A percentile compares a stretch with the other conserved stretches of the same genome.
phyloP scores from a whole-genome alignment of 2,329 filamentous ascomycete species.

The Fonsecaea nubica region DNA sequence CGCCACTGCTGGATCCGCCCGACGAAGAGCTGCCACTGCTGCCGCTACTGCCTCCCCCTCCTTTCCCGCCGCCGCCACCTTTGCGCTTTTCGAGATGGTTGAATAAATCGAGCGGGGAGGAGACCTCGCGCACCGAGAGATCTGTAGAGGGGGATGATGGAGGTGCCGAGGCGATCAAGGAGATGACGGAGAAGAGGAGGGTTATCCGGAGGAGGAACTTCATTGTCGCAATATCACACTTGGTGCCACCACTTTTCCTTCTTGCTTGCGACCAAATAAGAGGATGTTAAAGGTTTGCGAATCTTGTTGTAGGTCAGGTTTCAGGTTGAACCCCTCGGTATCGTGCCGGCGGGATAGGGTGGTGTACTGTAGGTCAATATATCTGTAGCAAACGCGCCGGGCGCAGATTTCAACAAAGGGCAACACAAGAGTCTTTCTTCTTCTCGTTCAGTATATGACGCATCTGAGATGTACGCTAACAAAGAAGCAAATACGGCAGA shows the following conservation, averaged over 20 bases:
- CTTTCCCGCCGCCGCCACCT: slow-evolving; percentile 39
- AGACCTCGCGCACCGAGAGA: slow-evolving; percentile 25
- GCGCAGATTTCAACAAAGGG: neutral
- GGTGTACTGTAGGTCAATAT: neutral
- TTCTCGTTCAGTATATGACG: too few species aligned
- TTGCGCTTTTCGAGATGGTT: slow-evolving; percentile 39
- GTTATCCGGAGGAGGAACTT: slow-evolving; percentile 27
- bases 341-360: neutral
- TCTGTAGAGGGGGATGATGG: slow-evolving; percentile 26
- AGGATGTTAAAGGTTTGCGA: neutral
- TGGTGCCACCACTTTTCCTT: too few species aligned
- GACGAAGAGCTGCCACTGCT: slow-evolving; percentile 23
- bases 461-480: neutral
- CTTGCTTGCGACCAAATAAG: too few species aligned
- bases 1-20: slow-evolving; percentile 23
- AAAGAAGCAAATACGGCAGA: neutral
- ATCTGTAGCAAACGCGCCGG: neutral
- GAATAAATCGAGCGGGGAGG: slow-evolving; percentile 29
- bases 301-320: neutral
- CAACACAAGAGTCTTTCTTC: neutral
- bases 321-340: neutral
- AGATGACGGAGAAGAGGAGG: slow-evolving; percentile 24
- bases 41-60: slow-evolving; percentile 25
- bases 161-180: slow-evolving; percentile 31
- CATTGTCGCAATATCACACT: slow-evolving; percentile 20